These are phyloP conservation scores for Eucalyptus melliodora DNA, from an alignment of 345 rosid genomes.

Conservation along the genomic window DNA sequence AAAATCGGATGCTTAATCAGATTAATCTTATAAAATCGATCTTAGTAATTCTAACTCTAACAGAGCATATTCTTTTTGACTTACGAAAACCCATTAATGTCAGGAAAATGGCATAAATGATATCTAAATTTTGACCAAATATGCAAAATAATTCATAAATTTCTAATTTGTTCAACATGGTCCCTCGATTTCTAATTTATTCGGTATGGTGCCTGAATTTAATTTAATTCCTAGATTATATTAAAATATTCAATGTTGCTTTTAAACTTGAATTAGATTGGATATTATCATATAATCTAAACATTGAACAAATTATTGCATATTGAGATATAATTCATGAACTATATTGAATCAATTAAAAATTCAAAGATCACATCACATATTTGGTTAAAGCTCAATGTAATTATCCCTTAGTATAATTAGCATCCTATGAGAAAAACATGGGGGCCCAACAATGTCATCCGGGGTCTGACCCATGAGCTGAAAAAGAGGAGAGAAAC, in stretches of 20 bases:
- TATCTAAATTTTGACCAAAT: too few species aligned
- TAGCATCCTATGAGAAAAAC: not conserved
- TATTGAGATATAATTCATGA: accelerated
- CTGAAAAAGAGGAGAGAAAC: not conserved
- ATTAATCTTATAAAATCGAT: not conserved
- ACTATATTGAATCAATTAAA: too few species aligned
- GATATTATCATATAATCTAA: not conserved
- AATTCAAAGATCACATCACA: accelerated
- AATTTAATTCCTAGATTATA: too few species aligned
- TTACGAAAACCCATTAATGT: not conserved
- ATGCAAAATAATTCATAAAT: not conserved
- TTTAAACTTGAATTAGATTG: too few species aligned
- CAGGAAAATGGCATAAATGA: not conserved
- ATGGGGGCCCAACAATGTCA: not conserved
- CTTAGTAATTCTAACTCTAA: not conserved
- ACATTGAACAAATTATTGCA: too few species aligned
- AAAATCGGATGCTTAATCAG: not conserved
- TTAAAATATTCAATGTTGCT: too few species aligned
- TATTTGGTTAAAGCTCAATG: too few species aligned
- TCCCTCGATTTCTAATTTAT: accelerated
- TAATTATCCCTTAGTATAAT: too few species aligned
- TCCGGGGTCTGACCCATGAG: not conserved
- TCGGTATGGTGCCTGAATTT: accelerated
- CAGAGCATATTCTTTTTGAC: not conserved
- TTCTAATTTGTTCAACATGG: not conserved